Evolutionary conservation across 2,329 filamentous ascomycete genomes (phyloP), one percentile per base, ranked within the genome.

Genomic region (Ilyonectria sp.): DNA sequence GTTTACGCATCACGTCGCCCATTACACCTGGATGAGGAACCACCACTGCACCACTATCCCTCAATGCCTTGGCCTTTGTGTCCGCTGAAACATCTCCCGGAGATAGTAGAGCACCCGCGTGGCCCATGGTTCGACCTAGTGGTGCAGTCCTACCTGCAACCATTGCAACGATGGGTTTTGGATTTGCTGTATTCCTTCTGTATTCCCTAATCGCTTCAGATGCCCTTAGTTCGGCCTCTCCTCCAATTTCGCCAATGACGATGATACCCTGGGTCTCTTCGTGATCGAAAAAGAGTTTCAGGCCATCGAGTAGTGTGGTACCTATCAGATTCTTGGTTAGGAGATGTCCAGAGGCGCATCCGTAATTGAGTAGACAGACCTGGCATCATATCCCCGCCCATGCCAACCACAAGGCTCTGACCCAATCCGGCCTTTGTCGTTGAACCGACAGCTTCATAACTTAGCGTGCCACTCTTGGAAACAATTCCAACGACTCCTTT

Each of bases 391-490:
- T 95, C 93, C 2, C 93, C 93, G 3, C 93, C 93, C 84, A 95
- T 91, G 17, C 92, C 92, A 50, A 95, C 90, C 47, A 92, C 93
- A 7, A 94, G 82, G 74, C 91, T 94, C 79, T 95, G 93, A 0
- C 93, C 93, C 1, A 95, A 82, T 0, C 93, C 92, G n/a, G 89
- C 90, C 68, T 90, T 85, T 7, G 91, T 93, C 26, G 93, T 90
- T 1, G 92, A 91, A 0, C 91, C 93, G 1, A 94, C 93, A 2
- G 93, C 90, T 78, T 95, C 93, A 74, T 95, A 95, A 68, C 92
- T 94, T 46, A 95, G 81, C 0, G 93, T 95, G 1, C 93, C 93
- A 0, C 92, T 94, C 77, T 94, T 94, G n/a, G 92, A 92, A 3
- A 93, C 88, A 61, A 95, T 93, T 2, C 92, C 93, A 23, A 95